These are phyloP conservation scores for Casuarina equisetifolia DNA, from an alignment of 306 rosid species.

Conservation along the genomic window DNA sequence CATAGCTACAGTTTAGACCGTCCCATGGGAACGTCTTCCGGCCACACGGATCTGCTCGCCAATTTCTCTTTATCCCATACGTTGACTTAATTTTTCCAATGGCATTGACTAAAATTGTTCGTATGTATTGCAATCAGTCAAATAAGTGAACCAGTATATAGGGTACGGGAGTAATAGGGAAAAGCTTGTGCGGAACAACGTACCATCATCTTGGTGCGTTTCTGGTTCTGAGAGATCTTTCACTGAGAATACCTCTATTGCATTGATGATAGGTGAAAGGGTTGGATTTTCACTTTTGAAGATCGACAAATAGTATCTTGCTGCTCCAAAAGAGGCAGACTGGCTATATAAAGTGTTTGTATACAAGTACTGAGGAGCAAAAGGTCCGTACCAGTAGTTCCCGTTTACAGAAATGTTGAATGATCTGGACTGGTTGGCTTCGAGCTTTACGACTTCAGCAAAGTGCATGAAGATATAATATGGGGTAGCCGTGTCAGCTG, in stretches of 20 bases:
- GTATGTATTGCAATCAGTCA: neutral
- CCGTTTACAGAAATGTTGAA: slow-evolving; percentile 28
- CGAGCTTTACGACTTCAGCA: neutral
- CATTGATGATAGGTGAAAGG: too few relatives aligned
- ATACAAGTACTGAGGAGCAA: neutral
- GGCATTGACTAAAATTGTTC: slow-evolving; percentile 41
- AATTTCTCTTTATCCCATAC: slow-evolving; percentile 37
- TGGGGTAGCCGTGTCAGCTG: neutral
- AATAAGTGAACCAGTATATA: neutral
- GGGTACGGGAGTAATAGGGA: neutral
- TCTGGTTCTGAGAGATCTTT: slow-evolving; percentile 26
- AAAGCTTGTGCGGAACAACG: neutral
- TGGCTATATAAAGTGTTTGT: neutral
- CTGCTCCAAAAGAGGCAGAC: neutral
- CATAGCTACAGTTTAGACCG: slow-evolving; percentile 25
- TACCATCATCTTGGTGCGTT: slow-evolving; percentile 43
- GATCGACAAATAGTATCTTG: slow-evolving; percentile 6
- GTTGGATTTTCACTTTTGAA: neutral
- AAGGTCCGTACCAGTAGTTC: neutral
- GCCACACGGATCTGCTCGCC: slow-evolving; percentile 69
- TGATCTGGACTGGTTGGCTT: slow-evolving; percentile 30
- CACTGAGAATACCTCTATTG: too few relatives aligned
- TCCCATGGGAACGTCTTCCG: slow-evolving; percentile 47
- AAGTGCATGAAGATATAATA: neutral
- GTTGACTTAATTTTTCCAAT: slow-evolving; percentile 5